Evolutionary conservation across 106 monocot genomes (phyloP), one percentile per base, ranked within the genome.

Genomic region (Dendrobium catenatum): DNA sequence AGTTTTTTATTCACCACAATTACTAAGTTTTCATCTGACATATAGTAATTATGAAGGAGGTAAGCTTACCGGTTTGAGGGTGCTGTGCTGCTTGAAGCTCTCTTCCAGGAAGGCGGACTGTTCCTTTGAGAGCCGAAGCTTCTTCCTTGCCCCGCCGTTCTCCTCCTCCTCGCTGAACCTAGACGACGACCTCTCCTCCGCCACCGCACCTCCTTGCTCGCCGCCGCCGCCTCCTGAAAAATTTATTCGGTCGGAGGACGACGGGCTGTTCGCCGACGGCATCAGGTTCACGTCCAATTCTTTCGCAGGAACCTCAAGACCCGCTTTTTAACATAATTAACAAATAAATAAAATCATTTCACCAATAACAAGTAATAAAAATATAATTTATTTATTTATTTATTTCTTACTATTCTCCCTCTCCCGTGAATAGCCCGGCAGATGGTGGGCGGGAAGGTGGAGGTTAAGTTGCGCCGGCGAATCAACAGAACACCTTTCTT

Each of bases 221-320:
- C 64, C 64, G 64, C 64, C 64, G 19, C 64, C 64, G 19, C 58
- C 20, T 13, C 20, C 81, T 77, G 77, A 33, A 78, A 76, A 80
- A 19, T 89, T 89, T 73, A 83, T 80, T 55, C 74, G 80, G 80
- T 86, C 84, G 64, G 87, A 87, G 24, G 88, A 87, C 68, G 80
- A 81, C 17, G 80, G 59, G 77, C 90, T 89, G 82, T 87, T 93
- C 18, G 89, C 87, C 5, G 89, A 88, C 33, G 70, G 33, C 70
- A 4, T 13, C 11, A 31, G 42, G 74, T 44, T 74, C 43, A 74
- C 74, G 6, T 74, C 74, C 74, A 74, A 43, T 4, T 19, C 42
- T 20, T 19, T 74, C 20, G 19, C 42, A 4, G 42, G 11, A 3
- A 10, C 42, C 42, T 74, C 70, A 8, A 70, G 37, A 19, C 13